Evolutionary conservation across 2,329 filamentous ascomycete genomes (phyloP).

Genomic region (Apiospora hydei): DNA sequence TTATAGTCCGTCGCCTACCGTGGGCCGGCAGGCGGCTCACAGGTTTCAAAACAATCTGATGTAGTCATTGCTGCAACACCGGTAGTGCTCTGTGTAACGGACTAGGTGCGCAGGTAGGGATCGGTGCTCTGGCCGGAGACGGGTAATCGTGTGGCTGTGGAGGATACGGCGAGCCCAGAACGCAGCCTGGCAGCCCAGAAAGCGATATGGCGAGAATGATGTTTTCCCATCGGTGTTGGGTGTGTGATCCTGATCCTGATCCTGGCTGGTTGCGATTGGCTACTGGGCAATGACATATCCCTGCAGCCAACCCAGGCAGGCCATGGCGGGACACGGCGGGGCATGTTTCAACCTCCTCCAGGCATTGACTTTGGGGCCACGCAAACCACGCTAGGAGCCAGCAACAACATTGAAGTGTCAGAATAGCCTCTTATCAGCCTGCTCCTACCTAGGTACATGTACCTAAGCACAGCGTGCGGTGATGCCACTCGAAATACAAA

Average conservation of each 20-base stretch:
- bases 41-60: conserved; percentile 21
- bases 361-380: not conserved
- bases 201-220: not conserved
- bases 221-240: not conserved
- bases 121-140: not conserved
- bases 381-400: not conserved
- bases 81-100: not conserved
- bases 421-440: not conserved
- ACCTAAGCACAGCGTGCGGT: too few species aligned
- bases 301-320: not conserved
- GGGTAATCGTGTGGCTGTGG: not conserved
- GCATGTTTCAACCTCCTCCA: not conserved
- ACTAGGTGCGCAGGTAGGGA: not conserved
- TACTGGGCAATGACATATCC: conserved; percentile 13
- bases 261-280: conserved; percentile 4
- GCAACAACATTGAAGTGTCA: not conserved
- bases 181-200: not conserved
- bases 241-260: too few species aligned
- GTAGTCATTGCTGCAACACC: conserved; percentile 4
- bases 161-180: not conserved
- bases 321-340: not conserved
- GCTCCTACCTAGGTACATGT: too few species aligned
- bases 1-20: too few species aligned
- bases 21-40: not conserved
- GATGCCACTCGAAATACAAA: not conserved